These are phyloP conservation scores for Deuterostichococcus epilithicus DNA, from an alignment of 139 green algal species.

Conservation along the genomic window DNA sequence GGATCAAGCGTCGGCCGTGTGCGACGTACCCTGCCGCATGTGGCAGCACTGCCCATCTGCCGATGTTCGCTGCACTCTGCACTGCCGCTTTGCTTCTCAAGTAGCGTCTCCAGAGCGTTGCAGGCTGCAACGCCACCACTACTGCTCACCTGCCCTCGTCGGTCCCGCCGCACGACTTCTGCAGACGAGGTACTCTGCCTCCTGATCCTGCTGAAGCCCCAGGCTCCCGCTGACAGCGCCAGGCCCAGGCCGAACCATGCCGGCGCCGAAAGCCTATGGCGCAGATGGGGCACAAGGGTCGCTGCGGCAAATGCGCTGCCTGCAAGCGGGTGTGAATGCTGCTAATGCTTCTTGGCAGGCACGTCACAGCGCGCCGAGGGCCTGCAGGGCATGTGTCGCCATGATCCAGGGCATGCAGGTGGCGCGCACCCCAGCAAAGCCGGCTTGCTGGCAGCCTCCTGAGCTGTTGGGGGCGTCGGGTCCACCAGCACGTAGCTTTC, in stretches of 20 bases:
- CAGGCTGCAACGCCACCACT: background rate
- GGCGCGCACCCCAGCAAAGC: background rate
- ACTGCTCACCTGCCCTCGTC: background rate
- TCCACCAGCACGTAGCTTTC: background rate
- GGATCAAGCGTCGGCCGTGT: too few species aligned
- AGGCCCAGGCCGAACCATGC: background rate
- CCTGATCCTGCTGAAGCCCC: background rate
- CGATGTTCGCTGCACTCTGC: background rate
- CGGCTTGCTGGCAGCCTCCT: background rate
- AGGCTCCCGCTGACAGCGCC: background rate
- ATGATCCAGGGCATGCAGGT: too few species aligned
- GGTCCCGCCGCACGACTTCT: background rate
- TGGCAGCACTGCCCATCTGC: too few species aligned
- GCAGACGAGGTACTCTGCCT: background rate
- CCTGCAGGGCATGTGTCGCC: background rate
- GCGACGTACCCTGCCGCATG: too few species aligned
- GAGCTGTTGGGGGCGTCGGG: too few species aligned
- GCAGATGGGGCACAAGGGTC: background rate
- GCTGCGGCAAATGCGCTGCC: too few species aligned
- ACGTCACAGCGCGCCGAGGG: background rate
- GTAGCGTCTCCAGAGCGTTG: background rate
- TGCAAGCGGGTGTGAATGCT: too few species aligned
- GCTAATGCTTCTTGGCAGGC: background rate
- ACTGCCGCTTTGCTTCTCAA: too few species aligned
- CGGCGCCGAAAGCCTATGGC: background rate